Evolutionary conservation across 2,329 filamentous ascomycete genomes (phyloP).

Genomic region (Zymoseptoria brevis): DNA sequence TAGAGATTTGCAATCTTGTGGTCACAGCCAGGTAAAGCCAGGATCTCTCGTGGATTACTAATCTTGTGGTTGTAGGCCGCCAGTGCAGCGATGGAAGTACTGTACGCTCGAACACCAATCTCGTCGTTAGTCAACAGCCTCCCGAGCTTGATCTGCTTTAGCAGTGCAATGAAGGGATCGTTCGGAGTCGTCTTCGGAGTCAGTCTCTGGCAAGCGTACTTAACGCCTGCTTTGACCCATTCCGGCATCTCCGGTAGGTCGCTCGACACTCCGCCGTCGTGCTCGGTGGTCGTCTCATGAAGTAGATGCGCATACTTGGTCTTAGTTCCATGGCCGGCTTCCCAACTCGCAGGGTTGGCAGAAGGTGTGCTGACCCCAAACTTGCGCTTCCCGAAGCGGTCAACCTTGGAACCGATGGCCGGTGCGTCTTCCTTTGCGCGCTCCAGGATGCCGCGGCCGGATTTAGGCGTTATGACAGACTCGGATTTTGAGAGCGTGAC

Average conservation of each 20-base stretch:
- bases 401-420: conserved; percentile 3
- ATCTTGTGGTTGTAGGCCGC: conserved; percentile 67
- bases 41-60: conserved; percentile 36
- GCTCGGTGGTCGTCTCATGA: conserved; percentile 68
- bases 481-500: not conserved
- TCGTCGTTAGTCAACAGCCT: conserved; percentile 66
- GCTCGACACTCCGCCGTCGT: conserved; percentile 48
- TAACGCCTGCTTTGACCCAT: conserved; percentile 55
- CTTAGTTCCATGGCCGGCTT: conserved; percentile 25
- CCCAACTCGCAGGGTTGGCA: conserved; percentile 19
- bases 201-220: conserved; percentile 73
- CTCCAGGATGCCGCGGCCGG: conserved; percentile 35
- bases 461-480: not conserved
- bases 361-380: conserved; percentile 15
- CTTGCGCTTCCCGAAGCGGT: conserved; percentile 22
- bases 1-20: conserved; percentile 71
- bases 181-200: conserved; percentile 67
- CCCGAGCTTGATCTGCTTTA: conserved; percentile 65
- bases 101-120: conserved; percentile 78
- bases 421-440: conserved; percentile 42
- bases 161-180: conserved; percentile 60
- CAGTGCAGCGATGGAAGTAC: conserved; percentile 73
- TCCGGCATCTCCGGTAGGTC: conserved; percentile 60
- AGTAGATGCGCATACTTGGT: conserved; percentile 42
- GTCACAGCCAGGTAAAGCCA: conserved; percentile 67